Conservation (phyloP, 768 basidiomycete genomes). For the Mycena alexandri region DNA sequence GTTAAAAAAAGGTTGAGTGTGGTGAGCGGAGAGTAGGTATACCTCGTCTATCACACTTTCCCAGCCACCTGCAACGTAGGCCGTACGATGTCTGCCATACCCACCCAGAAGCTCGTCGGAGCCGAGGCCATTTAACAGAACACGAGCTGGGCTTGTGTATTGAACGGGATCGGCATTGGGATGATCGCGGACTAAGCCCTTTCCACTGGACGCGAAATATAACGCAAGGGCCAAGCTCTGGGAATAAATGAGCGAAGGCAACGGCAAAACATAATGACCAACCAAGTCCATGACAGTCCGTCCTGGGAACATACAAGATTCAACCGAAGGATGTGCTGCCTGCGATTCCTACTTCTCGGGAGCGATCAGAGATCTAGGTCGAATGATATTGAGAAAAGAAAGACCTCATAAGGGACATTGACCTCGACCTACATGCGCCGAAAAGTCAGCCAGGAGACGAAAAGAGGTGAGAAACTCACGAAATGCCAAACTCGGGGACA, state of each 20-base stretch:
- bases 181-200: slow-evolving; percentile 65
- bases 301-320: slow-evolving; percentile 82
- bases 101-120: slow-evolving; percentile 97
- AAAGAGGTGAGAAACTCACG: slow-evolving; percentile 56
- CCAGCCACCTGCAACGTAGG: slow-evolving; percentile 79
- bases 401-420: slow-evolving; percentile 83
- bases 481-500: slow-evolving; percentile 93
- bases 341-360: slow-evolving; percentile 70
- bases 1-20: slow-evolving; percentile 1
- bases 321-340: slow-evolving; percentile 64
- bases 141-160: slow-evolving; percentile 83
- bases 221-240: slow-evolving; percentile 94
- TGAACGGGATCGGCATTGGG: slow-evolving; percentile 52
- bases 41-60: slow-evolving; percentile 86
- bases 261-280: slow-evolving; percentile 39
- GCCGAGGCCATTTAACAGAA: slow-evolving; percentile 91
- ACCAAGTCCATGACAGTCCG: slow-evolving; percentile 94
- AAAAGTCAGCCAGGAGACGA: slow-evolving; percentile 19
- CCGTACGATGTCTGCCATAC: slow-evolving; percentile 89
- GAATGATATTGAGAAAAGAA: background rate
- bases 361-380: slow-evolving; percentile 18
- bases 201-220: slow-evolving; percentile 91
- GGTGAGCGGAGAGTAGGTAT: slow-evolving; percentile 21
- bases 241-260: slow-evolving; percentile 1
- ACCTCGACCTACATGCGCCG: slow-evolving; percentile 75